These are phyloP conservation scores for Ganoderma lingzhi DNA, from an alignment of 1,284 basidiomycete species.

Conservation along the genomic window DNA sequence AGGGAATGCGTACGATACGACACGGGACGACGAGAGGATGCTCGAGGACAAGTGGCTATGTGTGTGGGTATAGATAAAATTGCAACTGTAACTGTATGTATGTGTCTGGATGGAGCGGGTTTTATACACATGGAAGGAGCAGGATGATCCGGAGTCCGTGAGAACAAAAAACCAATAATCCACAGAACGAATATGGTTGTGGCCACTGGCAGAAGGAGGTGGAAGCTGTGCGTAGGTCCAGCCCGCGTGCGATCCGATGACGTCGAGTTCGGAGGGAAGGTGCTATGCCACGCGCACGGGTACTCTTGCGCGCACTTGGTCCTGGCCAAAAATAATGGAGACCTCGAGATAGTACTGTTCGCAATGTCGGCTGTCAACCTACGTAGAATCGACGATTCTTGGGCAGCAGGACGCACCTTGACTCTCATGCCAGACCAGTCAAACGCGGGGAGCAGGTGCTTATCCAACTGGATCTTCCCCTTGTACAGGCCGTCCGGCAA, in stretches of 20 bases:
- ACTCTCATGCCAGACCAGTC: conserved; percentile 72
- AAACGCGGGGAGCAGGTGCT: conserved; percentile 68
- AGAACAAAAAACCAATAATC: conserved; percentile 8
- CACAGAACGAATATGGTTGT: conserved; percentile 1
- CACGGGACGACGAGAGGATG: conserved; percentile 9
- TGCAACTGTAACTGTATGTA: conserved; percentile 12
- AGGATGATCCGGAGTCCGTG: conserved; percentile 2
- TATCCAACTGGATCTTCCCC: conserved; percentile 59
- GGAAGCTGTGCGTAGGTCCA: conserved; percentile 11
- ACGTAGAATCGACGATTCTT: conserved; percentile 5
- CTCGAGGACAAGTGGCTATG: conserved; percentile 10
- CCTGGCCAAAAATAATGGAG: conserved; percentile 68
- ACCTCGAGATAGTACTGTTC: conserved; percentile 73
- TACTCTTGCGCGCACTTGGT: conserved; percentile 65
- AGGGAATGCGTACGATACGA: conserved; percentile 21
- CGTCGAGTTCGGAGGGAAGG: not conserved
- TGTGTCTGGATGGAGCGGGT: conserved; percentile 5
- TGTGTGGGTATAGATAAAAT: conserved; percentile 12
- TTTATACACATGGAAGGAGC: conserved; percentile 18
- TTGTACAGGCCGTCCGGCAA: conserved; percentile 75
- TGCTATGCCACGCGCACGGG: conserved; percentile 62
- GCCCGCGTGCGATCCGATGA: not conserved
- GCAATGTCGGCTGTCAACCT: conserved; percentile 1
- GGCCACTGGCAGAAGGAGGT: not conserved
- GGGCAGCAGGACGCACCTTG: conserved; percentile 54